These are phyloP conservation scores for Mycena floridula DNA, from an alignment of 768 basidiomycete species.

Conservation along the genomic window DNA sequence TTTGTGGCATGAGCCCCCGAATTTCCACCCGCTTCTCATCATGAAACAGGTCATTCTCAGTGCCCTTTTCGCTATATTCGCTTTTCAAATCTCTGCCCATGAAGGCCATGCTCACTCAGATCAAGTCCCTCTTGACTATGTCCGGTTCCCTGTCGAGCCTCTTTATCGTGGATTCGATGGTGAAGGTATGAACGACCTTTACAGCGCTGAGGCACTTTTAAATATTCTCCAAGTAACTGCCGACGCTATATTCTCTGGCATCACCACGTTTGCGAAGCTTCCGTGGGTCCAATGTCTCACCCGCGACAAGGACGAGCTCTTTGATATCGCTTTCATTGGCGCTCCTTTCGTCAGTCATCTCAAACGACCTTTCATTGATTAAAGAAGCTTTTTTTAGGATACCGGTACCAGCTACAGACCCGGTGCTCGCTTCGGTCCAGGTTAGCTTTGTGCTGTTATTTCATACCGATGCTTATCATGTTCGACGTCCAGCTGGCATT, in stretches of 20 bases:
- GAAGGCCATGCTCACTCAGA: slow-evolving; percentile 35
- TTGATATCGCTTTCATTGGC: slow-evolving; percentile 82
- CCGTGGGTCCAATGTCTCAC: slow-evolving; percentile 79
- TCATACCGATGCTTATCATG: slow-evolving; percentile 2
- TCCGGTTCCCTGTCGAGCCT: slow-evolving; percentile 60
- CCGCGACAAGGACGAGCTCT: slow-evolving; percentile 44
- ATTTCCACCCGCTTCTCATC: slow-evolving; percentile 2
- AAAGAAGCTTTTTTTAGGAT: slow-evolving; percentile 31
- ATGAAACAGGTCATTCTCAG: slow-evolving; percentile 17
- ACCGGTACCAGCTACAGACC: slow-evolving; percentile 75
- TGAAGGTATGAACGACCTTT: slow-evolving; percentile 36
- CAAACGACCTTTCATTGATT: background rate
- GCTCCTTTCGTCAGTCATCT: slow-evolving; percentile 60
- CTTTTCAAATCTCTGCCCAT: slow-evolving; percentile 26
- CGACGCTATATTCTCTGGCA: slow-evolving; percentile 77
- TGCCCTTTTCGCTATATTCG: slow-evolving; percentile 18
- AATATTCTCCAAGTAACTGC: slow-evolving; percentile 47
- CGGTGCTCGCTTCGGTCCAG: slow-evolving; percentile 80
- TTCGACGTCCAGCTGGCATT: slow-evolving; percentile 50
- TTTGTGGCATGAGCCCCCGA: too few species aligned
- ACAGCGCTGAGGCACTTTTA: background rate
- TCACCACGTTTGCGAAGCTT: slow-evolving; percentile 83
- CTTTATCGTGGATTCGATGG: slow-evolving; percentile 46
- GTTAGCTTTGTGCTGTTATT: slow-evolving; percentile 11
- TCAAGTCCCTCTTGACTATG: slow-evolving; percentile 63